These are phyloP conservation scores for Penicillium sp. DNA, from an alignment of 2,329 filamentous ascomycete species.

Conservation along the genomic window DNA sequence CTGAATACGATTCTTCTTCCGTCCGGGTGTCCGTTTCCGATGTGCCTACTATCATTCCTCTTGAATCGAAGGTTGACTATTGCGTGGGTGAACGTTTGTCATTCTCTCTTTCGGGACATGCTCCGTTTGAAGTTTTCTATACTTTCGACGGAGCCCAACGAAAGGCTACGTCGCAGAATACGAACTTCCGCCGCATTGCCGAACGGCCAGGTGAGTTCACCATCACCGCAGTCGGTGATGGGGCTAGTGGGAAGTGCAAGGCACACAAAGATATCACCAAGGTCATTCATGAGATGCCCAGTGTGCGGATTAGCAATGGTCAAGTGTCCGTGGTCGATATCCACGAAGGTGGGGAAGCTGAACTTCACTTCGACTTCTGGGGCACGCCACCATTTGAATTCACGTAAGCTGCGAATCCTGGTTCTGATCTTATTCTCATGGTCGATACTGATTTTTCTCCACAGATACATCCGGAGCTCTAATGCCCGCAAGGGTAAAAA, in stretches of 20 bases:
- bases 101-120: slow-evolving; percentile 85
- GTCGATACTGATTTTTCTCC: slow-evolving; percentile 12
- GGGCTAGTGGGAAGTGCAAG: slow-evolving; percentile 78
- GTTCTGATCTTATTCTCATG: not conserved
- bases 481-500: slow-evolving; percentile 79
- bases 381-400: slow-evolving; percentile 97
- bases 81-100: slow-evolving; percentile 94
- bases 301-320: slow-evolving; percentile 85
- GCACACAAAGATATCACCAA: slow-evolving; percentile 77
- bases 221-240: slow-evolving; percentile 84
- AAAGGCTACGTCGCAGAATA: slow-evolving; percentile 71
- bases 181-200: slow-evolving; percentile 88
- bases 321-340: slow-evolving; percentile 82
- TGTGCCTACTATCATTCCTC: slow-evolving; percentile 83
- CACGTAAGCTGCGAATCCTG: slow-evolving; percentile 54
- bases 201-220: slow-evolving; percentile 86
- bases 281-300: slow-evolving; percentile 86
- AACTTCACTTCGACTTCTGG: slow-evolving; percentile 93
- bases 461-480: slow-evolving; percentile 78
- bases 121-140: slow-evolving; percentile 92
- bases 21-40: slow-evolving; percentile 93
- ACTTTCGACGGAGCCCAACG: slow-evolving; percentile 76
- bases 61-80: slow-evolving; percentile 83
- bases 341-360: slow-evolving; percentile 91
- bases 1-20: slow-evolving; percentile 68